phyloP scores from a whole-genome alignment of 345 rosid species.

The Aegle marmelos region DNA sequence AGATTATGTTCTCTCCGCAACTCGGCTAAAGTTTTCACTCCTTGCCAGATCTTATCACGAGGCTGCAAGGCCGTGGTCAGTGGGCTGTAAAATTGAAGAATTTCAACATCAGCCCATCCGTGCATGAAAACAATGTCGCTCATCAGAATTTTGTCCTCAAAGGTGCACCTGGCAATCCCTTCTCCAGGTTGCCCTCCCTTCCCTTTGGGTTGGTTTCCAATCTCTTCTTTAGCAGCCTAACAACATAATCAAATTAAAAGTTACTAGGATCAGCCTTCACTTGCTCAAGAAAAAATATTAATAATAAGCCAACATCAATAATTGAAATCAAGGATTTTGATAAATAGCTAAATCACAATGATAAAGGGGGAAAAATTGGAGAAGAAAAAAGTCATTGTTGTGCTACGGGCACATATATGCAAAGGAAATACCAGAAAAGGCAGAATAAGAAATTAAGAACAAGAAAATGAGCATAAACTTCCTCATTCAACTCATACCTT shows the following conservation, averaged over 20 bases:
- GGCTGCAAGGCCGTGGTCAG: slow-evolving; percentile 90
- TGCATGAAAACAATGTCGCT: slow-evolving; percentile 37
- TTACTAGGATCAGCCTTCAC: neutral
- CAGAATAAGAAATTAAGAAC: too few species aligned
- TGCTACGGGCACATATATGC: neutral
- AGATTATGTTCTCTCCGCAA: slow-evolving; percentile 70
- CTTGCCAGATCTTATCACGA: slow-evolving; percentile 70
- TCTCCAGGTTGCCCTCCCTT: slow-evolving; percentile 59
- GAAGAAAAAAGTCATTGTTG: neutral
- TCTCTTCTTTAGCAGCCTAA: slow-evolving; percentile 85
- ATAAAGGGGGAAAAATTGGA: neutral
- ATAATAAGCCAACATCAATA: neutral
- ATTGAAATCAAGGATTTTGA: neutral
- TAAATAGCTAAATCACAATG: neutral
- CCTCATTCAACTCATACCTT: slow-evolving; percentile 37
- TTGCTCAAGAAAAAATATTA: neutral
- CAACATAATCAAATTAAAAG: neutral
- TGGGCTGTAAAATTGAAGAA: slow-evolving; percentile 72
- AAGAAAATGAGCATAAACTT: neutral
- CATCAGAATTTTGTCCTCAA: slow-evolving; percentile 92
- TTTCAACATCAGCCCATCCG: slow-evolving; percentile 2
- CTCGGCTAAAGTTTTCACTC: slow-evolving; percentile 87
- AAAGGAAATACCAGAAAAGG: neutral
- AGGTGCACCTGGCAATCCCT: slow-evolving; percentile 93
- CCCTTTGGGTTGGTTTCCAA: slow-evolving; percentile 59